Conservation (phyloP, 768 basidiomycete species). For the Tulasnella sp. region DNA sequence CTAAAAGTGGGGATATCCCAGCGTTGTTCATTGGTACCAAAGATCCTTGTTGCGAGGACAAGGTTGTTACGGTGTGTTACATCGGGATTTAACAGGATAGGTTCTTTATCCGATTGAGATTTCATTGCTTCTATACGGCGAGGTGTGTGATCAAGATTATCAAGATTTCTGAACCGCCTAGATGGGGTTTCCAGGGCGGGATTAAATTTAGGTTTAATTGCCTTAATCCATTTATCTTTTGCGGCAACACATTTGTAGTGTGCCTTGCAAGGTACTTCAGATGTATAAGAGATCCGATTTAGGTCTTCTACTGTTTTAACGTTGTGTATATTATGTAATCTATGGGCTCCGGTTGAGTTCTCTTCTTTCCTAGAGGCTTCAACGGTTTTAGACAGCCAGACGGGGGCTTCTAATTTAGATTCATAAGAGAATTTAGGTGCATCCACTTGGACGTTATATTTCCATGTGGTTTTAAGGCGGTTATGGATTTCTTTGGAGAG, state of each 20-base stretch:
- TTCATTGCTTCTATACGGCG: not conserved
- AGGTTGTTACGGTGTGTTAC: slow-evolving; percentile 1
- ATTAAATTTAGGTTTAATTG: not conserved
- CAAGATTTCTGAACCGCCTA: no score
- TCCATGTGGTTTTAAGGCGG: not conserved
- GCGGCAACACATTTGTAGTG: not conserved
- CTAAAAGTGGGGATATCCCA: not conserved
- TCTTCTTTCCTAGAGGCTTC: not conserved
- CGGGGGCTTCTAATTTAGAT: not conserved
- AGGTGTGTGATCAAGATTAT: not conserved
- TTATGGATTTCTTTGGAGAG: not conserved
- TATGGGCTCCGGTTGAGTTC: not conserved
- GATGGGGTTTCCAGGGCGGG: no score
- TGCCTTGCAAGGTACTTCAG: not conserved
- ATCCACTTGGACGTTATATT: not conserved
- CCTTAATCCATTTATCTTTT: not conserved
- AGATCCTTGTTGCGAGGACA: not conserved
- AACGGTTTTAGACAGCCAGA: not conserved
- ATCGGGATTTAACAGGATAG: not conserved
- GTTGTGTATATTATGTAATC: not conserved
- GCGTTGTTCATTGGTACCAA: no score
- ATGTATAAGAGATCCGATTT: not conserved
- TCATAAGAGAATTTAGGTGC: not conserved
- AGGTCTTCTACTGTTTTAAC: not conserved
- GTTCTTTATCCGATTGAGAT: not conserved